Base-by-base conservation (phyloP, 805 yeast species). In the Ogataea polymorpha region DNA sequence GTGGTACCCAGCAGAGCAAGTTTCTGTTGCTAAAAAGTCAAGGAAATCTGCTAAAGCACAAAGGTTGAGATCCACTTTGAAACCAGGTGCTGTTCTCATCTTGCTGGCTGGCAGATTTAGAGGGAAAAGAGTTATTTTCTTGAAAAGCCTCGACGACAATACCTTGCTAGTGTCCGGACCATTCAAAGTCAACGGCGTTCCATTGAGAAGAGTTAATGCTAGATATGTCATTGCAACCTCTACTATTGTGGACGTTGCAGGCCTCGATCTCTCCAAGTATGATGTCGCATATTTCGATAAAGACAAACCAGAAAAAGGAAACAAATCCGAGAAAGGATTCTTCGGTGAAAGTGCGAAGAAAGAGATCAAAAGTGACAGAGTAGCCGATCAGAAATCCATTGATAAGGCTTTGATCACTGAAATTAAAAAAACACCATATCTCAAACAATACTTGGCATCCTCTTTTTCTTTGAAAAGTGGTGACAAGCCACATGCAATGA, bases 101-200 rank as follows among this genome's bases (percentile, higher is more conserved):
- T 77, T 91, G 71, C 82, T 91, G 70, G 97, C 98, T 65, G 99
- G 99, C 71, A 88, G 96, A 76, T 91, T 89, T 95, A 87, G 99
- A 77, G 99, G 99, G 73, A 93, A 91, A 87, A 90, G 98, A 79
- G 99, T 93, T 63, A 98, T 91, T 56, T 86, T 85, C 85, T 83
- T 91, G 72, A 91, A 91, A 84, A 75, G 84, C 73, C 81, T 93
- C 68, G 96, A 89, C 77, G 98, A 93, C 82, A 87, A 88, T 88
- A 91, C 97, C 55, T 78, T 91, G 65, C 85, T 91, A 68, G 96
- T 91, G 53, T 76, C 96, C 50, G 99, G 99, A 71, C 99, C 99
- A 65, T 93, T 91, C 96, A 91, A 93, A 82, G 87, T 91, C 66
- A 91, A 91, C 78, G 99, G 99, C 79, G 99, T 91, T 60, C 98